Conservation (phyloP, 306 rosid genomes). For the Mucuna pruriens region DNA sequence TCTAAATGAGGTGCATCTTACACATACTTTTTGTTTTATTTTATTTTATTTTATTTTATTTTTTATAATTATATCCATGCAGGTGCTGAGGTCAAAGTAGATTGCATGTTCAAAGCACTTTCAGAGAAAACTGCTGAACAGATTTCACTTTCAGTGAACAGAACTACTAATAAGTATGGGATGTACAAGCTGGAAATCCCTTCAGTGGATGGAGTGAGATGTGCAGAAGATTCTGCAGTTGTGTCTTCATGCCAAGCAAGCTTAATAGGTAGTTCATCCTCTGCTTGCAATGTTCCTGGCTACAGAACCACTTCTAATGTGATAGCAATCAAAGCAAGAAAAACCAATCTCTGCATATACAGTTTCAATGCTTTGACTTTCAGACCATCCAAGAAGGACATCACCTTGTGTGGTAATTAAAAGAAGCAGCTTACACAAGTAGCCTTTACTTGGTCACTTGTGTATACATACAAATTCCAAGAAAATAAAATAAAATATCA, state of each 20-base stretch:
- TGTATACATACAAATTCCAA: constrained; percentile 38
- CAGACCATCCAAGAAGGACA: constrained; percentile 76
- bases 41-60: background rate
- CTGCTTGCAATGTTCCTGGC: constrained; percentile 92
- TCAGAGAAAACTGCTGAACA: constrained; percentile 72
- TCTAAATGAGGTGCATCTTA: background rate
- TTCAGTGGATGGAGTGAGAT: constrained; percentile 87
- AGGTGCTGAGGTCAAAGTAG: constrained; percentile 88
- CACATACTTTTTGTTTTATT: background rate
- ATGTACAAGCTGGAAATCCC: constrained; percentile 87
- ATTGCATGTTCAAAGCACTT: constrained; percentile 77
- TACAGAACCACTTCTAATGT: constrained; percentile 76
- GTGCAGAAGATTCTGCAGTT: constrained; percentile 81
- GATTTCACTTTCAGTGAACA: constrained; percentile 80
- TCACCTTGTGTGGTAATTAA: constrained; percentile 62
- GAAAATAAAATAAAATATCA: background rate
- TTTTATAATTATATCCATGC: constrained; percentile 20
- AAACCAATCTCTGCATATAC: constrained; percentile 83
- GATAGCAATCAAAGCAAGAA: constrained; percentile 73
- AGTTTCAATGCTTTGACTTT: constrained; percentile 78
- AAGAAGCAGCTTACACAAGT: constrained; percentile 36
- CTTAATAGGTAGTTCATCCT: constrained; percentile 64
- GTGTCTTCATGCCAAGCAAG: constrained; percentile 80
- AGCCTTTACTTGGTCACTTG: constrained; percentile 38
- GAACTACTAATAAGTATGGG: constrained; percentile 83